phyloP scores from a whole-genome alignment of 257 asterid species.

The Nicotiana otophora region DNA sequence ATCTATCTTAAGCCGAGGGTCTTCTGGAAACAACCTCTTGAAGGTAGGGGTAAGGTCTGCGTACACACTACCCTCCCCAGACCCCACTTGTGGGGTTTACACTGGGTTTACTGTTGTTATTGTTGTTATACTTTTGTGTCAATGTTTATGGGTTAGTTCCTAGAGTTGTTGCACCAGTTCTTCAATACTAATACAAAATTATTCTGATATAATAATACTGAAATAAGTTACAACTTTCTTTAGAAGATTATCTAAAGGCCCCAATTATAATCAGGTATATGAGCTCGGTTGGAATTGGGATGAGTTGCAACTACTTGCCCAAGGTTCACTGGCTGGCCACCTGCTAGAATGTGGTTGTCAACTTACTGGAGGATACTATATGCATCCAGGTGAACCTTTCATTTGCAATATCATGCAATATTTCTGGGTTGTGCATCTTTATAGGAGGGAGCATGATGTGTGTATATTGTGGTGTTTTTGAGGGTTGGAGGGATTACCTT shows the following conservation, averaged over 20 bases:
- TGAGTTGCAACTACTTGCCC: slow-evolving; percentile 71
- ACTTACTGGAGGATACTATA: slow-evolving; percentile 93
- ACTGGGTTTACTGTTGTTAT: no score
- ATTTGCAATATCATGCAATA: background rate
- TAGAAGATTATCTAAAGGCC: background rate
- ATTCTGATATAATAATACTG: background rate
- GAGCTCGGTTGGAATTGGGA: slow-evolving; percentile 99
- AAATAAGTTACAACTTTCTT: background rate
- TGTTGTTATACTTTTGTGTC: background rate
- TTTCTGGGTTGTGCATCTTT: background rate
- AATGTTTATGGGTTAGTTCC: background rate
- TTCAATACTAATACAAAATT: background rate
- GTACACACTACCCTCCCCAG: no score
- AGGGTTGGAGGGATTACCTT: background rate
- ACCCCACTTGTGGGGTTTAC: no score
- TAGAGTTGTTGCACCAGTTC: background rate
- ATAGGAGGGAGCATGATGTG: background rate
- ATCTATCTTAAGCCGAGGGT: no score
- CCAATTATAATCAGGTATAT: slow-evolving; percentile 47
- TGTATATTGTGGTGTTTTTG: slow-evolving; percentile 1
- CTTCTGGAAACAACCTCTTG: no score
- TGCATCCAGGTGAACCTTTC: slow-evolving; percentile 80
- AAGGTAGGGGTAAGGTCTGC: no score
- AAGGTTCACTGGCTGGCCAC: slow-evolving; percentile 93
- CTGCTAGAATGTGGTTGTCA: slow-evolving; percentile 98